Conservation (phyloP, 2,329 filamentous ascomycete species). For the Fusarium multiceps region DNA sequence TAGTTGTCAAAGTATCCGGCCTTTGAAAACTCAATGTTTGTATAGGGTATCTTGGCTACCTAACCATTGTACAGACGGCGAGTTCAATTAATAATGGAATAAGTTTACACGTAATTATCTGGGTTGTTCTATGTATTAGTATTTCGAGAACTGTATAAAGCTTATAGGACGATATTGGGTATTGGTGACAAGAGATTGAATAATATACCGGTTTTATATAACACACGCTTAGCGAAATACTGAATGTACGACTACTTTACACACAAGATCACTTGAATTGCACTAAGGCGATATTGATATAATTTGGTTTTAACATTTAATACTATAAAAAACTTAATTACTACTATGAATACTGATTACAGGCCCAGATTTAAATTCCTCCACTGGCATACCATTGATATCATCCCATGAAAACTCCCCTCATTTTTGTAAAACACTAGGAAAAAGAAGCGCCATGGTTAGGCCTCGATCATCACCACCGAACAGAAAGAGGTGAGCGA, state of each 20-base stretch:
- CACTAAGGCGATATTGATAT: neutral
- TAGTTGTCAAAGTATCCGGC: neutral
- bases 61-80: neutral
- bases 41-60: neutral
- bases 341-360: slow-evolving; percentile 26
- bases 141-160: neutral
- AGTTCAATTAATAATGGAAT: neutral
- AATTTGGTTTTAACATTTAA: neutral
- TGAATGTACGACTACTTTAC: too few relatives aligned
- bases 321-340: slow-evolving; percentile 21
- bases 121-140: neutral
- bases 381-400: neutral
- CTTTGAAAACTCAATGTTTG: neutral
- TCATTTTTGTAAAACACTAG: slow-evolving; percentile 6
- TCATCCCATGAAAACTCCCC: neutral
- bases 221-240: too few relatives aligned
- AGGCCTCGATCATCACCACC: slow-evolving; percentile 18
- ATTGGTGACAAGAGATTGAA: neutral
- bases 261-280: too few relatives aligned
- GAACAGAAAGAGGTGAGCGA: slow-evolving; percentile 28
- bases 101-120: neutral
- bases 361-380: slow-evolving; percentile 15
- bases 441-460: slow-evolving; percentile 4
- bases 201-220: neutral
- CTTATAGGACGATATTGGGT: neutral